A percentile compares a stretch with the other conserved stretches of the same genome.
Conservation (phyloP, 805 yeast genomes). For the Saccharomyces eubayanus region DNA sequence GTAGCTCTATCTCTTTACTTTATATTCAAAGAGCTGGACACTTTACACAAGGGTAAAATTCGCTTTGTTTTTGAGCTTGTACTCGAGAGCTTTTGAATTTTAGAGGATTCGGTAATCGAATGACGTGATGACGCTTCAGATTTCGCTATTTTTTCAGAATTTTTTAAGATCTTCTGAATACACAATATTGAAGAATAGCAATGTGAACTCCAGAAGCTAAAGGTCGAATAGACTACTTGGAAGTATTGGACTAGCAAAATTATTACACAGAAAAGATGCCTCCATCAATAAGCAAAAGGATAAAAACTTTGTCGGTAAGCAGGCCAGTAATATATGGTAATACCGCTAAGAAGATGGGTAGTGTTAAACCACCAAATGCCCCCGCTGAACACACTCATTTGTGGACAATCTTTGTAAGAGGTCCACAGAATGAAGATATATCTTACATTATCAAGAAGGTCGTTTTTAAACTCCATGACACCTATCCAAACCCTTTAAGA, state of each 20-base stretch:
- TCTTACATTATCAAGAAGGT: conserved; percentile 80
- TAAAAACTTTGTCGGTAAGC: conserved; percentile 54
- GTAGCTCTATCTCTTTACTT: neutral
- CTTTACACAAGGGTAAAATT: neutral
- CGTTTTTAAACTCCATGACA: conserved; percentile 90
- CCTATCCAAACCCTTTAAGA: conserved; percentile 81
- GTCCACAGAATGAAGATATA: conserved; percentile 72
- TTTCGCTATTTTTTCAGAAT: neutral
- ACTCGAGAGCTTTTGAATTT: neutral
- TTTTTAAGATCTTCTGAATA: neutral
- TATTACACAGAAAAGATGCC: conserved; percentile 12
- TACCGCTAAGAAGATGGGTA: conserved; percentile 59
- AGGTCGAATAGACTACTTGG: neutral
- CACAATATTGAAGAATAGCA: neutral
- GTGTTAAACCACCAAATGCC: conserved; percentile 47
- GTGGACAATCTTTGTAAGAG: conserved; percentile 88
- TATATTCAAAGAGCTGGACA: neutral
- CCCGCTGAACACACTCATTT: conserved; percentile 89
- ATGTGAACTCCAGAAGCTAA: neutral
- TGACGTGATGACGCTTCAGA: neutral
- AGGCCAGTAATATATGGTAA: conserved; percentile 81
- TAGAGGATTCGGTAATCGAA: neutral
- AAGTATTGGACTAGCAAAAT: neutral
- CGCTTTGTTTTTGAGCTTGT: neutral
- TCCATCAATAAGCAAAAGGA: conserved; percentile 22